These are phyloP conservation scores for Cardamine resedifolia DNA, from an alignment of 345 rosid species.

Conservation along the genomic window DNA sequence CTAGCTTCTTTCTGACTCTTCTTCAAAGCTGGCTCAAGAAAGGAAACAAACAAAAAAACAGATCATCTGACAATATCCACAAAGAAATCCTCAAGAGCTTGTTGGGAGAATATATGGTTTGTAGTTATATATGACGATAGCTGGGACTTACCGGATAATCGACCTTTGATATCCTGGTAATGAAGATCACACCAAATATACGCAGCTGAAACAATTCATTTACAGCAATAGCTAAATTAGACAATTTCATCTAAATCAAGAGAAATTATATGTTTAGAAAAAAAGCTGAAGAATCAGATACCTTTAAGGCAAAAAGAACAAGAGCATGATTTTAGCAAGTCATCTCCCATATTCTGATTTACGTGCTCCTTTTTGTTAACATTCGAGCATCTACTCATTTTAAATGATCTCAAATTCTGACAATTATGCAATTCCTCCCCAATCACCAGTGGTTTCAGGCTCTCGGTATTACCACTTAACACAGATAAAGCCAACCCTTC, in stretches of 20 bases:
- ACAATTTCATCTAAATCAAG: background rate
- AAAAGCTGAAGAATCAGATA: constrained; percentile 18
- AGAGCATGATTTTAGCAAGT: constrained; percentile 60
- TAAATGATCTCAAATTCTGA: constrained; percentile 49
- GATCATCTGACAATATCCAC: background rate
- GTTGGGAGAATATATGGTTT: background rate
- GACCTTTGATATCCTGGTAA: constrained; percentile 85
- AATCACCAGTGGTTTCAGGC: constrained; percentile 39
- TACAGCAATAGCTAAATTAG: constrained; percentile 21
- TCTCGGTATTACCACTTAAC: constrained; percentile 35
- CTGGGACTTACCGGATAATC: constrained; percentile 55
- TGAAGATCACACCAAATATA: constrained; percentile 92
- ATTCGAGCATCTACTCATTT: constrained; percentile 50
- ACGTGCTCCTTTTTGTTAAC: constrained; percentile 41
- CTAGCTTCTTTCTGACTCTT: constrained; percentile 81
- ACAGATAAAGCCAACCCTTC: constrained; percentile 23
- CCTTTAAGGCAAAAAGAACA: constrained; percentile 91
- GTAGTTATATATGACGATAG: background rate
- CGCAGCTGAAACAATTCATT: constrained; percentile 59
- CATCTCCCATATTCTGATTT: constrained; percentile 42
- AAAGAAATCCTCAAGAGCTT: background rate
- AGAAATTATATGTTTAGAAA: background rate
- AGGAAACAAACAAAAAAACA: background rate
- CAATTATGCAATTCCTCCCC: constrained; percentile 38
- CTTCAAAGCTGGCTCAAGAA: constrained; percentile 50